Percentiles rank a stretch among this genome's conserved stretches.
Conservation (phyloP, 23 red algal genomes). For the Cyanidium caldarium region DNA sequence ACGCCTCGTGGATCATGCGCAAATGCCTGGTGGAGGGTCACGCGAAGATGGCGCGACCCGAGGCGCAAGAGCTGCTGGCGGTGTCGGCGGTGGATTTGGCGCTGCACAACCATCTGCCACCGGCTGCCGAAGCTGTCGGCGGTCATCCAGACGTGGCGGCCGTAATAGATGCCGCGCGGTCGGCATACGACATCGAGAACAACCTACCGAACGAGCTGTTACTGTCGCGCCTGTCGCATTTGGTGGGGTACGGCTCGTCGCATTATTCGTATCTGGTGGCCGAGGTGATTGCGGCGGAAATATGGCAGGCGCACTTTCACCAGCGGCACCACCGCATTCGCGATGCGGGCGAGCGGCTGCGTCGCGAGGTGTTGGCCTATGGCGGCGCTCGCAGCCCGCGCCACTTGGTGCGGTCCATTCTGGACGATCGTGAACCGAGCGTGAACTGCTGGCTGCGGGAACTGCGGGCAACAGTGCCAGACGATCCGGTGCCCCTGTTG, state of each 20-base stretch:
- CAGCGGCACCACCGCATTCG: not conserved
- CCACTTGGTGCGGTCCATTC: not conserved
- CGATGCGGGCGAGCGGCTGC: not conserved
- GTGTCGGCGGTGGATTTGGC: conserved; percentile 10
- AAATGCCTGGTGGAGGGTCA: not conserved
- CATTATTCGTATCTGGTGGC: conserved; percentile 24
- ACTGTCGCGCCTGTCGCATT: not conserved
- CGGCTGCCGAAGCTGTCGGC: not conserved
- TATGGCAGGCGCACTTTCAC: conserved; percentile 9
- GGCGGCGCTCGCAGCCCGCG: not conserved
- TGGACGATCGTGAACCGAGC: not conserved
- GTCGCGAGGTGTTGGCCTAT: not conserved
- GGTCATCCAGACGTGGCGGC: not conserved
- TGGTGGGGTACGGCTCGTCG: conserved; percentile 5
- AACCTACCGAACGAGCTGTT: not conserved
- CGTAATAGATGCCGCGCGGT: not conserved
- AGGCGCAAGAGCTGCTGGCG: not conserved
- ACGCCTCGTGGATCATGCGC: not conserved
- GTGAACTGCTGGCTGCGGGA: no score
- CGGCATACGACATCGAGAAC: not conserved
- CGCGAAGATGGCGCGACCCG: not conserved
- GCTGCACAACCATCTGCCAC: not conserved
- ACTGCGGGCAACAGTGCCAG: no score
- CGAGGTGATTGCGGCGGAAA: conserved; percentile 5
- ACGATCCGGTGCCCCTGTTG: no score